A percentile compares a stretch with the other conserved stretches of the same genome.
Evolutionary conservation across 1,284 basidiomycete species (phyloP).

Genomic region (Cutaneotrichosporon cutaneum): DNA sequence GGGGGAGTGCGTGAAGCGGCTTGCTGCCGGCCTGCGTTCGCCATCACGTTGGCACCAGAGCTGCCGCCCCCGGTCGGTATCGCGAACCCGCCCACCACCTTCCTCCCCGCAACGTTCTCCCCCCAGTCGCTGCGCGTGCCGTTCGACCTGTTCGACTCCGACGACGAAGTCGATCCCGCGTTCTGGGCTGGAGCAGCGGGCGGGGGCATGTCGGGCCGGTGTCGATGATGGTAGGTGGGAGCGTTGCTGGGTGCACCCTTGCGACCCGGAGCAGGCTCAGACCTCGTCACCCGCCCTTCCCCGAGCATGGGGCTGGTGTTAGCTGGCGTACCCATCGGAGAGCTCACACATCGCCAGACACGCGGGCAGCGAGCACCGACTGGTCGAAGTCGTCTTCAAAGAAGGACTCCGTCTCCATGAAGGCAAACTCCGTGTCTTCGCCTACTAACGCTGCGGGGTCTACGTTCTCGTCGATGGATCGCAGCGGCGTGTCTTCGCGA

Average conservation of each 20-base stretch:
- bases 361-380: conserved; percentile 12
- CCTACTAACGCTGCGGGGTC: conserved; percentile 2
- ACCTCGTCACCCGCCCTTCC: neutral
- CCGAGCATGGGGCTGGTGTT: conserved; percentile 16
- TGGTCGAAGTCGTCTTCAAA: conserved; percentile 30
- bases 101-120: neutral
- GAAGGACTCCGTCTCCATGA: conserved; percentile 38
- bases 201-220: conserved; percentile 37
- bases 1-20: neutral
- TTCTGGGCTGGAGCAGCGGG: conserved; percentile 7
- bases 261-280: neutral
- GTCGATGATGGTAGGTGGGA: conserved; percentile 43
- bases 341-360: conserved; percentile 21
- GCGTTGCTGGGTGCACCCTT: neutral
- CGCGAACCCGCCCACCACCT: conserved; percentile 13
- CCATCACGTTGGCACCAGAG: neutral
- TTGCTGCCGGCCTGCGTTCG: neutral
- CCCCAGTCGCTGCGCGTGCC: neutral
- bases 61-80: conserved; percentile 14
- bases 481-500: conserved; percentile 28
- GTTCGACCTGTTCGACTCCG: neutral
- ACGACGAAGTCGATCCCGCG: neutral
- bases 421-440: conserved; percentile 32
- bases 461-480: conserved; percentile 29
- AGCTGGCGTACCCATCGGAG: neutral